Conservation (phyloP, 768 basidiomycete species). For the Boletus edulis region DNA sequence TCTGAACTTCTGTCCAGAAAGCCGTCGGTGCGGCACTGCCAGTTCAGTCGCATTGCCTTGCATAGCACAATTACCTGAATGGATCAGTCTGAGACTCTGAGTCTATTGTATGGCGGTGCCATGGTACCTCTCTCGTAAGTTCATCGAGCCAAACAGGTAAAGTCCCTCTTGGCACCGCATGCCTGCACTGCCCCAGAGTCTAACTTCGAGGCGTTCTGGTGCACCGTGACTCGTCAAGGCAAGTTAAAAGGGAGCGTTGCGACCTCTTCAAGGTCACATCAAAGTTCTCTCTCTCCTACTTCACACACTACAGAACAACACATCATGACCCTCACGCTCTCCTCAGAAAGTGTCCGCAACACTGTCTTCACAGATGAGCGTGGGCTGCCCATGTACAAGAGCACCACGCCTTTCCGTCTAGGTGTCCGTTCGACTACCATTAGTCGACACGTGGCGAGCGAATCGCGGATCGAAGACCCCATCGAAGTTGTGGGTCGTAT, state of each 20-base stretch:
- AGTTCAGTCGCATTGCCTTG: background rate
- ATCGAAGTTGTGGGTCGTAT: slow-evolving; percentile 32
- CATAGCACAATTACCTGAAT: background rate
- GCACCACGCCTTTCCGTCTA: slow-evolving; percentile 20
- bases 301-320: background rate
- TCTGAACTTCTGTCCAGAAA: no score
- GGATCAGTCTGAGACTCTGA: background rate
- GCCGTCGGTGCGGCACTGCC: background rate
- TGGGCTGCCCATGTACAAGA: slow-evolving; percentile 27
- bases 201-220: background rate
- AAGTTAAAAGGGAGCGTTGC: slow-evolving; percentile 1
- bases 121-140: background rate
- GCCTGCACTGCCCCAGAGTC: background rate
- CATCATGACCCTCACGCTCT: slow-evolving; percentile 25
- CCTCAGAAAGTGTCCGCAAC: slow-evolving; percentile 25
- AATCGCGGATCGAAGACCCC: slow-evolving; percentile 11
- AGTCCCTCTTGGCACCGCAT: background rate
- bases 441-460: slow-evolving; percentile 5
- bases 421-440: slow-evolving; percentile 20
- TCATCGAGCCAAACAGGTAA: no score
- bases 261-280: no score
- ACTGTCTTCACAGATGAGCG: slow-evolving; percentile 28
- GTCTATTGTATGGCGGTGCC: background rate
- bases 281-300: background rate
- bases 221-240: background rate